phyloP scores from a whole-genome alignment of 1,139 yeast genomes.

The Nakaseomyces sp. region DNA sequence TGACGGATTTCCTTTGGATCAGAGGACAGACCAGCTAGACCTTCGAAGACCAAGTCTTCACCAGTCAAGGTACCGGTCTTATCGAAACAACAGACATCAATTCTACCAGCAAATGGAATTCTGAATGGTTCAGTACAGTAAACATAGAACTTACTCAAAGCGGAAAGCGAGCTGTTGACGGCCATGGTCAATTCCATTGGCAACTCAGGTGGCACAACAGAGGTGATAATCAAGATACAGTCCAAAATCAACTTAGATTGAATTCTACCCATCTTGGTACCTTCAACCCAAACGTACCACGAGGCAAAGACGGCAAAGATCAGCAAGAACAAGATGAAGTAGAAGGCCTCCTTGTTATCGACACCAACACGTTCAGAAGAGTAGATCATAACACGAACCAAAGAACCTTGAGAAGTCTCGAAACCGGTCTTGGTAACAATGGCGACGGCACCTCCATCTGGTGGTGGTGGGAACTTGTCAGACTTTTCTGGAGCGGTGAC shows the following conservation, averaged over 20 bases:
- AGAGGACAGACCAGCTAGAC: slow-evolving; percentile 73
- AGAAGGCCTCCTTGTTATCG: slow-evolving; percentile 89
- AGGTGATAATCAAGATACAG: slow-evolving; percentile 90
- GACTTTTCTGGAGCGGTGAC: slow-evolving; percentile 55
- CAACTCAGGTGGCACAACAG: slow-evolving; percentile 97
- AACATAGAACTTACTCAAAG: slow-evolving; percentile 76
- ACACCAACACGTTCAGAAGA: slow-evolving; percentile 95
- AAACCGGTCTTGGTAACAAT: slow-evolving; percentile 89
- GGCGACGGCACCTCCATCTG: slow-evolving; percentile 90
- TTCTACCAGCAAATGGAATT: slow-evolving; percentile 95
- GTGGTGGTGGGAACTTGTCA: slow-evolving; percentile 50
- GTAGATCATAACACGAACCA: slow-evolving; percentile 95
- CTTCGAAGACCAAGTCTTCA: slow-evolving; percentile 93
- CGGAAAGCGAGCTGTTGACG: slow-evolving; percentile 82
- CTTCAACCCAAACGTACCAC: slow-evolving; percentile 98
- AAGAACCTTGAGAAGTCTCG: slow-evolving; percentile 95
- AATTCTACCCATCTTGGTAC: slow-evolving; percentile 89
- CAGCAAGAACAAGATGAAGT: slow-evolving; percentile 81
- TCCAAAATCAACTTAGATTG: slow-evolving; percentile 89
- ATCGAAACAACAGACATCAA: slow-evolving; percentile 97
- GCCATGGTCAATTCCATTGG: slow-evolving; percentile 99
- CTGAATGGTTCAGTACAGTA: slow-evolving; percentile 98
- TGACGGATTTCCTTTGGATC: slow-evolving; percentile 42
- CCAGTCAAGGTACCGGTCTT: slow-evolving; percentile 98
- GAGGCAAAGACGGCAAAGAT: slow-evolving; percentile 92